Percentiles rank a stretch among this genome's conserved stretches.
Evolutionary conservation across 2,329 filamentous ascomycete genomes (phyloP).

Genomic region (Neofusicoccum laricinum): DNA sequence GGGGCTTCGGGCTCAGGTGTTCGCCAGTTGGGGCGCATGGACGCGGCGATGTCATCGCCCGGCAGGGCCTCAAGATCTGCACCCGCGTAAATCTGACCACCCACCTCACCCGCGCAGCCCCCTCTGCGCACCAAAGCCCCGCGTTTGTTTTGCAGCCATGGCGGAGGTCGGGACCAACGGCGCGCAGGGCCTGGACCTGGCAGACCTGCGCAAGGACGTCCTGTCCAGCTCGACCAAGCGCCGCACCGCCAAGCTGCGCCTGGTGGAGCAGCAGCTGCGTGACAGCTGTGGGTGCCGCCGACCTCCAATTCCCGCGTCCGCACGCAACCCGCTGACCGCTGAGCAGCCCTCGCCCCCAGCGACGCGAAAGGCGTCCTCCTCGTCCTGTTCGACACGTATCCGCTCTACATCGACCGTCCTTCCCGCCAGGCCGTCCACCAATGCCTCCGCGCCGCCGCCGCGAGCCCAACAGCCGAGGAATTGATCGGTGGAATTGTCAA

Average conservation of each 20-base stretch:
- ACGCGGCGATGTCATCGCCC: conserved; percentile 4
- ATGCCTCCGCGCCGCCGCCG: conserved; percentile 70
- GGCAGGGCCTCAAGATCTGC: conserved; percentile 11
- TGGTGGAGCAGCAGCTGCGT: conserved; percentile 42
- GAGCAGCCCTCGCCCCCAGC: conserved; percentile 37
- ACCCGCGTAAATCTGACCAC: conserved; percentile 14
- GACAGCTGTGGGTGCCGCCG: conserved; percentile 39
- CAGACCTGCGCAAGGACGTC: conserved; percentile 39
- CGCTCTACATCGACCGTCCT: conserved; percentile 78
- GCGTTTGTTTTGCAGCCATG: conserved; percentile 23
- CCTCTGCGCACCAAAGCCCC: not conserved
- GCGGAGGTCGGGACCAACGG: conserved; percentile 35
- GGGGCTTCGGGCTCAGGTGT: not conserved
- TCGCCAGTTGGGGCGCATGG: not conserved
- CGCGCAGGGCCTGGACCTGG: conserved; percentile 31
- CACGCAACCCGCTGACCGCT: conserved; percentile 35
- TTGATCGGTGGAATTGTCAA: conserved; percentile 63
- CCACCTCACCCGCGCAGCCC: not conserved
- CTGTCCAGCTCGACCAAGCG: conserved; percentile 49
- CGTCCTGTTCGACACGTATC: conserved; percentile 81
- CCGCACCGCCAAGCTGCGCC: conserved; percentile 43
- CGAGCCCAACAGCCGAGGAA: conserved; percentile 54
- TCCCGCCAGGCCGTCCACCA: conserved; percentile 80
- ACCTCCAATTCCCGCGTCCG: conserved; percentile 32
- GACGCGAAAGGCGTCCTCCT: conserved; percentile 58